Evolutionary conservation across 352 stramenopile species (phyloP), one percentile per base, ranked within the genome.

Genomic region (Hyaloperonospora arabidopsidis): DNA sequence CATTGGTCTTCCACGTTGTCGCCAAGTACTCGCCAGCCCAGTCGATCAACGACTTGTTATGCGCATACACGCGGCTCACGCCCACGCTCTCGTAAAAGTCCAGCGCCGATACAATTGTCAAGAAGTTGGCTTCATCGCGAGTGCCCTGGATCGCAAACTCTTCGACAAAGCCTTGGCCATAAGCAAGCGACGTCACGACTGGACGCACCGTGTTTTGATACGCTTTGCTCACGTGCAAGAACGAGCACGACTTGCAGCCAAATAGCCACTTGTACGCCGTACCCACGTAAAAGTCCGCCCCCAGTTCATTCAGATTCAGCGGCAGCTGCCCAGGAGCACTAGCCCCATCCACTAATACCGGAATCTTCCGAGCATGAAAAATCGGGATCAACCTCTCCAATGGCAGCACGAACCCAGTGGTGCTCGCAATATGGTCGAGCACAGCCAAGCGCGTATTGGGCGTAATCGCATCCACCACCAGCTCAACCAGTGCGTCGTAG

Each of bases 181-280:
- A 90, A 32, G 77, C 77, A 23, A 93, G 64, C 14, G 79, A 90
- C 17, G 83, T 93, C 43, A 93, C 83, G 3, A 89, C 83, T 2
- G 83, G 83, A 32, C 80, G 78, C 36, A 89, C 79, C 14, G 73
- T 87, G 35, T 72, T 78, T 63, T 81, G 79, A 58, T 87, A 85
- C 51, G 81, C 59, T 61, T 89, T 91, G 49, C 63, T 71, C n/a
- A 93, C 83, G 55, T 90, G 85, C 56, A 93, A 58, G 61, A 93
- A 91, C 17, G 80, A 86, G 54, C 79, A 89, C 0, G 76, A 88
- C 65, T 93, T 93, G 66, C 80, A 91, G 11, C 77, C 78, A 52
- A 91, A 90, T 10, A 93, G 70, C 83, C 83, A 93, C 56, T 93
- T 93, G 72, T 90, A 89, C 19, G 70, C 73, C 19, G 67, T 90